Base-by-base conservation (phyloP, 1,284 basidiomycete species). In the Cutaneotrichosporon arboriforme region DNA sequence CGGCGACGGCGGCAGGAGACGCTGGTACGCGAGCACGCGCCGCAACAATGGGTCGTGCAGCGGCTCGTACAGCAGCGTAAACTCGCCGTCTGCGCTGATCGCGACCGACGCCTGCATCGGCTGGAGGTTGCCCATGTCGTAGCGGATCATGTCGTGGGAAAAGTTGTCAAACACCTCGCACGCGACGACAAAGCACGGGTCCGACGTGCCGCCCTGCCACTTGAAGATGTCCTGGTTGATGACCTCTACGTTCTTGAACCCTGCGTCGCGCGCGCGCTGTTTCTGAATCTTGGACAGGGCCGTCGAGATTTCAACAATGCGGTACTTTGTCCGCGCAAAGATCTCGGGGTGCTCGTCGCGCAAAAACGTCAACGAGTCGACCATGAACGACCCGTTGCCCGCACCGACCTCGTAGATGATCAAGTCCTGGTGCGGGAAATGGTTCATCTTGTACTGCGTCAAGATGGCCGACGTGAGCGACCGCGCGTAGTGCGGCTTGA, bases 81-180 rank as follows among this genome's bases (percentile, higher is more conserved):
- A 96, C 65, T 97, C 91, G 51, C 92, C 91, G 2, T 82, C 77
- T 7, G 80, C 78, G 74, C 94, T 87, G 57, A 97, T 81, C 10
- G 85, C 82, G 13, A 98, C 85, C 18, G 90, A 67, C 13, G 85
- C 88, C 74, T 98, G 92, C 52, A 88, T 84, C 0, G 94, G 90
- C 62, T 84, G 77, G 51, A 88, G 79, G 2, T 84, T 90, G 54
- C 79, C 77, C 35, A 88, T 77, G 63, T 91, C 85, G 67, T 96
- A 97, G 31, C 94, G 86, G 41, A 99, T 81, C 63, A 97, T 82
- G 69, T 99, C 96, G 71, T 98, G 96, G 2, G 93, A 85, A 59
- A 99, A 90, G 73, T 99, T 99, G 75, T 99, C 89, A 54, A 97
- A 82, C 47, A 98, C 96, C 77, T 98, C 94, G 78, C 97, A 82